Conservation (phyloP, 2,329 filamentous ascomycete genomes). For the Didymella pomorum region DNA sequence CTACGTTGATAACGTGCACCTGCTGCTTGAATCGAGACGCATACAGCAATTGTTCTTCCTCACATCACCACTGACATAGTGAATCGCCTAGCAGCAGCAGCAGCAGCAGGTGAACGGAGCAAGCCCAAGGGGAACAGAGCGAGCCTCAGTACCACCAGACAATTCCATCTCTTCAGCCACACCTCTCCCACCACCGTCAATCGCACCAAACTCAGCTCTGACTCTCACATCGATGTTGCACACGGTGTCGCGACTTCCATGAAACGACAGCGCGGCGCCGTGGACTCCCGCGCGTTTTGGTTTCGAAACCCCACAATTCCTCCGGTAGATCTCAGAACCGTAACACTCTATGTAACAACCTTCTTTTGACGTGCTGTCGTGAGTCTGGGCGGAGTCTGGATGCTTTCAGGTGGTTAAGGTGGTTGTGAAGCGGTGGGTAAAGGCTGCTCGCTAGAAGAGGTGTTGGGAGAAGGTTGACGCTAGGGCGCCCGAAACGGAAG, state of each 20-base stretch:
- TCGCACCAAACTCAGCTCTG: neutral
- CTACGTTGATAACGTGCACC: neutral
- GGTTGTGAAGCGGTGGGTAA: too few relatives aligned
- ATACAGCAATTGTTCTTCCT: neutral
- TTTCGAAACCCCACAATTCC: conserved; percentile 34
- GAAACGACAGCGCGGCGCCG: conserved; percentile 25
- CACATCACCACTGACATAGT: neutral
- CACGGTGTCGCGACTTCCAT: conserved; percentile 16
- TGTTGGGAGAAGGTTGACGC: conserved; percentile 17
- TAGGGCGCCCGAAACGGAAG: conserved; percentile 19
- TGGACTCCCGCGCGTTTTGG: conserved; percentile 22
- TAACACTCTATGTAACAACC: conserved; percentile 21
- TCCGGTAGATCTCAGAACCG: conserved; percentile 12
- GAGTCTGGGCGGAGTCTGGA: conserved; percentile 9
- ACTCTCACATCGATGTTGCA: conserved; percentile 5
- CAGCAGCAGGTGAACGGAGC: too few relatives aligned
- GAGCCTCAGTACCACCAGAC: neutral
- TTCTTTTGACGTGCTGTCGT: conserved; percentile 7
- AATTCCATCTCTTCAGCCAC: conserved; percentile 12
- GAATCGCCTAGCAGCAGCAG: neutral
- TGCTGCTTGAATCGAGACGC: neutral
- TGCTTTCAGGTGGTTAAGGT: neutral
- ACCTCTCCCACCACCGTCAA: conserved; percentile 1
- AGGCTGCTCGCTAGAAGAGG: neutral
- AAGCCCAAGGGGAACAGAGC: too few relatives aligned